A percentile compares a stretch with the other conserved stretches of the same genome.
Evolutionary conservation across 2,329 filamentous ascomycete species (phyloP).

Genomic region (Aspergillus felis): DNA sequence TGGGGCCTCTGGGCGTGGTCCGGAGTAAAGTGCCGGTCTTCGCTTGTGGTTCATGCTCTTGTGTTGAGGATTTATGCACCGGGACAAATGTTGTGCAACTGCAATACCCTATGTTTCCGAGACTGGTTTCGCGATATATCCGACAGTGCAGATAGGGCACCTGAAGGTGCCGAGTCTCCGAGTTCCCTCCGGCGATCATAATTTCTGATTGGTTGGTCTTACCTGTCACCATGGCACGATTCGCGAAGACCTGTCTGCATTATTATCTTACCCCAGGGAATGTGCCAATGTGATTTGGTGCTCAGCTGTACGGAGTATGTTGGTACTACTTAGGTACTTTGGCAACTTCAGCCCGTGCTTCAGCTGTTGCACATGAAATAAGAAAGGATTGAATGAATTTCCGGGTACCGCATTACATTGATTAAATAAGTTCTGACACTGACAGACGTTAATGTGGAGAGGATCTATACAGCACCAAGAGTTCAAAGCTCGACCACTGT

Average conservation of each 20-base stretch:
- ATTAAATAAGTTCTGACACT: not conserved
- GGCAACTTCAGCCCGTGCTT: not conserved
- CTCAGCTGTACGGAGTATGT: not conserved
- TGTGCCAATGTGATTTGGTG: not conserved
- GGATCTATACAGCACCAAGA: not conserved
- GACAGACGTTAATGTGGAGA: not conserved
- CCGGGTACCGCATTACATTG: not conserved
- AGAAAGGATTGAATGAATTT: not conserved
- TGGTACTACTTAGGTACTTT: not conserved
- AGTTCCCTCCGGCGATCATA: not conserved
- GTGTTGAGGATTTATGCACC: not conserved
- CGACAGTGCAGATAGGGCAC: no score
- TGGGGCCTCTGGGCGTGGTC: no score
- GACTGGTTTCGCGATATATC: not conserved
- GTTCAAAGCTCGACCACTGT: not conserved
- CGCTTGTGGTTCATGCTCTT: not conserved
- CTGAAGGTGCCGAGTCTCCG: not conserved
- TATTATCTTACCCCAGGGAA: not conserved
- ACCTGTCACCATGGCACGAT: not conserved
- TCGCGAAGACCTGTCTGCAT: not conserved
- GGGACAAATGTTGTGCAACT: not conserved
- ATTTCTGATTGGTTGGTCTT: not conserved
- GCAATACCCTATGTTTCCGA: not conserved
- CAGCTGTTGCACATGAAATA: not conserved
- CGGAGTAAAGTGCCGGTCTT: no score